phyloP scores from a whole-genome alignment of 306 rosid genomes.

The Castanospermum australe region DNA sequence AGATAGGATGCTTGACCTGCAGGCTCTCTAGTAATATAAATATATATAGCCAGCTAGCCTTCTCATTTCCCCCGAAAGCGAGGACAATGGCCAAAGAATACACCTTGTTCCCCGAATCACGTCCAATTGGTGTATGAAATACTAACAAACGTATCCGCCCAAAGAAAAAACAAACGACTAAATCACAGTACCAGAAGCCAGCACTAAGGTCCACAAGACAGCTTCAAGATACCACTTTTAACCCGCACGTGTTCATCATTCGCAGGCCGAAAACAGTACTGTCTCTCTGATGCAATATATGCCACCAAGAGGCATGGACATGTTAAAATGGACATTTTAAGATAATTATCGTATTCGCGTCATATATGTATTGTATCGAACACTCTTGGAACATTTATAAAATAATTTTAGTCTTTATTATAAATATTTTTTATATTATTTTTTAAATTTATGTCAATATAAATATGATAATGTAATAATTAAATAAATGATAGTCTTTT shows the following conservation, averaged over 20 bases:
- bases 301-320: no score
- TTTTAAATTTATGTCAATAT: no score
- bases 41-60: conserved; percentile 6
- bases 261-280: neutral
- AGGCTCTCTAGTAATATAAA: neutral
- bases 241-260: conserved; percentile 45
- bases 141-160: neutral
- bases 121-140: neutral
- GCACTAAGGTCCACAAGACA: conserved; percentile 17
- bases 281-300: neutral
- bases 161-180: neutral
- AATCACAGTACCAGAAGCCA: conserved; percentile 24
- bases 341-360: no score
- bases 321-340: no score
- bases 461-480: no score
- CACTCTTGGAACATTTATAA: no score
- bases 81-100: neutral
- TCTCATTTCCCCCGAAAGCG: neutral
- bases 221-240: conserved; percentile 27
- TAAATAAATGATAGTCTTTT: no score
- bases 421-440: neutral
- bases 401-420: no score
- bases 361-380: no score
- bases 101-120: conserved; percentile 11
- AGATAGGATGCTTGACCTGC: neutral